Percentiles rank a stretch among this genome's conserved stretches.
These are phyloP conservation scores for Cryphonectria radicalis DNA, from an alignment of 2,329 filamentous ascomycete species.

Conservation along the genomic window DNA sequence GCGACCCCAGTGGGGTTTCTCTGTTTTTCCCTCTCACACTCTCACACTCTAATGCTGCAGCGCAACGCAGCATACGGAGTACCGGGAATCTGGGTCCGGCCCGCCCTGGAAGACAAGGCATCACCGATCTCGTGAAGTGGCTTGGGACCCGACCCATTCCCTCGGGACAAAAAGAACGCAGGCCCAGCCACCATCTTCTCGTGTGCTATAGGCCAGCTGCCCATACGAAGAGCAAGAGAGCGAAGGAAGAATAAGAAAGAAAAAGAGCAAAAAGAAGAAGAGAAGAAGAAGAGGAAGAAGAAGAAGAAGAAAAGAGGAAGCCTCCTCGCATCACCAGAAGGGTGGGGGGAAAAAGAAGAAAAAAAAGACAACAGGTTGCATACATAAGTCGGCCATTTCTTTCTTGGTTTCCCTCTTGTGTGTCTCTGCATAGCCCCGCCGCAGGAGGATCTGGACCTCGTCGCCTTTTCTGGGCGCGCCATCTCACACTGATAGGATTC, in stretches of 20 bases:
- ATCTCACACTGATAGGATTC: neutral
- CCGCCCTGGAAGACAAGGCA: constrained; percentile 13
- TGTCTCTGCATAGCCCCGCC: neutral
- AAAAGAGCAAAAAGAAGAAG: neutral
- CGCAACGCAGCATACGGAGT: neutral
- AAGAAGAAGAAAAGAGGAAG: neutral
- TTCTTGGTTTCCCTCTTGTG: neutral
- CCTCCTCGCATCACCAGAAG: no score
- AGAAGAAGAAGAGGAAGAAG: neutral
- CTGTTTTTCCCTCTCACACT: neutral
- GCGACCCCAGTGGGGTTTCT: neutral
- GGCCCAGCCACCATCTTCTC: neutral
- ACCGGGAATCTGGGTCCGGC: constrained; percentile 15
- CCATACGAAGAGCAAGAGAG: neutral
- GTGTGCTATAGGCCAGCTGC: neutral
- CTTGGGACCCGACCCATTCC: constrained; percentile 7
- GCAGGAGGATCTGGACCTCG: neutral
- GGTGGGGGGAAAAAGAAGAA: no score
- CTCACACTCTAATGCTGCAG: neutral
- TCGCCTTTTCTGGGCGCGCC: neutral
- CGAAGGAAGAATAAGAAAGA: neutral
- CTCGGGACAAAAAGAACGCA: constrained; percentile 6
- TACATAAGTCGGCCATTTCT: neutral
- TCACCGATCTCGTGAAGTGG: constrained; percentile 7
- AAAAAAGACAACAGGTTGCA: neutral